Base-by-base conservation (phyloP, 2,329 filamentous ascomycete genomes). In the Curvularia sp. region DNA sequence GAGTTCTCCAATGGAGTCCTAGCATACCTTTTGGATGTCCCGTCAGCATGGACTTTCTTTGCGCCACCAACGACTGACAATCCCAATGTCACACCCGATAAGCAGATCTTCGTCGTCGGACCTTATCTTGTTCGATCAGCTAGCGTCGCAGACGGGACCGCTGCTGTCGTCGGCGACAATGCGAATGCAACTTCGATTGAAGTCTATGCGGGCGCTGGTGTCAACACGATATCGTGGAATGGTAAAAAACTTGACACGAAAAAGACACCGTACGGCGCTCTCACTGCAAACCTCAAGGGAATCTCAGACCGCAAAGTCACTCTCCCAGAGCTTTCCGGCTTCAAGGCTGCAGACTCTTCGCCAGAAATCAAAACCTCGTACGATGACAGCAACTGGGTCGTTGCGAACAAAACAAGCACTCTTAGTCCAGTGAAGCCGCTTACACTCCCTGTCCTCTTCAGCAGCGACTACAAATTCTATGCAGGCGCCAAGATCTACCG, bases 11-110 rank as follows among this genome's bases (percentile, higher is more conserved):
- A 83, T 49, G 80, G 80, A 0, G 74, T 82, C 2, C 57, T 85
- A 1, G 74, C 83, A 3, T 84, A 85, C 54, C 75, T 87, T 5
- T 76, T 87, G 3, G 84, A 86, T 42, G 78, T 81, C 21, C 70
- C 79, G 10, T 80, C 83, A 0, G 85, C 83, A 1, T 87, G 82
- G 80, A 82, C 80, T 5, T 84, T 87, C 67, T 87, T 83, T 75
- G 84, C 84, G 1, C 80, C 84, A 3, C 75, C 80, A 1, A 74
- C 85, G 7, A 80, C 80, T 0, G 66, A 64, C 1, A 75, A 81
- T 53, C 84, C 84, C 0, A 70, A 79, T 39, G 79, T 81, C 0
- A 69, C 72, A 1, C 76, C 81, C 0, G 64, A 80, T 49, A 69
- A 84, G 59, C 82, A 86, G 34, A 77, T 70, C 2, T 73, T 74